A percentile compares a stretch with the other conserved stretches of the same genome.
Evolutionary conservation across 2,329 filamentous ascomycete genomes (phyloP).

Genomic region (Aspergillus neoniger): DNA sequence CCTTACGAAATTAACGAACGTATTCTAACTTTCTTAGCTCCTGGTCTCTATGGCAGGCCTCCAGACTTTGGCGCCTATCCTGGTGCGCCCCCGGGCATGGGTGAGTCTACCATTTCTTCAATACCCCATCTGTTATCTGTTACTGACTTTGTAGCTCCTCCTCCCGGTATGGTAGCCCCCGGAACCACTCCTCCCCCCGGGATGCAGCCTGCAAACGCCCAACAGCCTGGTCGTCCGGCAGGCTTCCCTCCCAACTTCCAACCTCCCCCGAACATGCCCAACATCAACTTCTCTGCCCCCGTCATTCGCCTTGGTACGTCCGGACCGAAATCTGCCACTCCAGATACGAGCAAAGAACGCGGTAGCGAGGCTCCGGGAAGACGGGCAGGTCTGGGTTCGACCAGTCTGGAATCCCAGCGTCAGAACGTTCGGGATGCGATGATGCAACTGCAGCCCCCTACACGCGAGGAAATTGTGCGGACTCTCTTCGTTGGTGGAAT

Average conservation of each 20-base stretch:
- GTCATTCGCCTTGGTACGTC: constrained; percentile 90
- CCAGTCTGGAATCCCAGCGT: constrained; percentile 66
- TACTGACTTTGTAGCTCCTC: constrained; percentile 58
- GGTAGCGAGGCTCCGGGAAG: constrained; percentile 48
- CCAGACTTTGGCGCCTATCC: constrained; percentile 74
- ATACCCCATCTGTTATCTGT: constrained; percentile 6
- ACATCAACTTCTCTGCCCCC: constrained; percentile 97
- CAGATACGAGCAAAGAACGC: constrained; percentile 48
- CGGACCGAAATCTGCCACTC: constrained; percentile 60
- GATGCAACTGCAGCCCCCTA: constrained; percentile 76
- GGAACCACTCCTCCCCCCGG: constrained; percentile 78
- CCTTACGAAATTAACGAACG: not conserved
- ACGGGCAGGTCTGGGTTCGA: constrained; percentile 61
- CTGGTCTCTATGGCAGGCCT: constrained; percentile 68
- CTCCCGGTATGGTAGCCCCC: constrained; percentile 77
- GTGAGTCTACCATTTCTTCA: constrained; percentile 52
- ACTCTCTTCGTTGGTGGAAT: constrained; percentile 90
- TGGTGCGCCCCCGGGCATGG: constrained; percentile 77
- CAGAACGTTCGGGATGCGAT: constrained; percentile 67
- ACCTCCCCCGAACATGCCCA: constrained; percentile 86
- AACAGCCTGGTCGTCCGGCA: constrained; percentile 77
- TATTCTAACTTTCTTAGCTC: constrained; percentile 30
- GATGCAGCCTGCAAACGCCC: constrained; percentile 71
- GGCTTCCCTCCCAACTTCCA: constrained; percentile 82
- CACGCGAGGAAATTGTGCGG: constrained; percentile 83